These are phyloP conservation scores for Leishmania turanica DNA, from an alignment of 208 protist genomes.

Conservation along the genomic window DNA sequence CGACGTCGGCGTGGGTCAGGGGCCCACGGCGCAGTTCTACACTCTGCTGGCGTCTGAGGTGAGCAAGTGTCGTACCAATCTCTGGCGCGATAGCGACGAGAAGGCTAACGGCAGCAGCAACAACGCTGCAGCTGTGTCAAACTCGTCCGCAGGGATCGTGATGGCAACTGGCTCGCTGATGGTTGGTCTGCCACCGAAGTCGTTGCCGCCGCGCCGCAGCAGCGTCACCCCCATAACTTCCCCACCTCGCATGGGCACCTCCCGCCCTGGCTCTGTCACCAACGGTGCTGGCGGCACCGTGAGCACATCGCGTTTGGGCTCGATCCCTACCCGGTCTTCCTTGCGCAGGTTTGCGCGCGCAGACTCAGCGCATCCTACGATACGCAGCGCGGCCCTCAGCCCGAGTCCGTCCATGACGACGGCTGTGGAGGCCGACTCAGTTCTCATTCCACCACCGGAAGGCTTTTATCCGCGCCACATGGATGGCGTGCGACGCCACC, in stretches of 20 bases:
- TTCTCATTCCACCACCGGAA: slow-evolving; percentile 34
- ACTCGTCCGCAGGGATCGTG: not conserved
- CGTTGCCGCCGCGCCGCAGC: slow-evolving; percentile 25
- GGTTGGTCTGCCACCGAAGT: slow-evolving; percentile 2
- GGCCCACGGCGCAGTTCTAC: slow-evolving; percentile 92
- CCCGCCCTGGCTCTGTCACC: slow-evolving; percentile 2
- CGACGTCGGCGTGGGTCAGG: slow-evolving; percentile 87
- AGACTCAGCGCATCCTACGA: slow-evolving; percentile 11
- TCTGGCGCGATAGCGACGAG: slow-evolving; percentile 56
- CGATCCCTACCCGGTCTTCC: not conserved
- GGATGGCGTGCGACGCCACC: slow-evolving; percentile 19
- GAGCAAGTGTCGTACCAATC: slow-evolving; percentile 31
- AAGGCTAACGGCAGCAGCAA: not conserved
- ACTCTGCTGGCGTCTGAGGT: slow-evolving; percentile 72
- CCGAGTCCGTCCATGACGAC: slow-evolving; percentile 6
- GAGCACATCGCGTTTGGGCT: not conserved
- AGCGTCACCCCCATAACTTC: slow-evolving; percentile 18
- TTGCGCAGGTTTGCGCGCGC: not conserved
- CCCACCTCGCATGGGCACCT: slow-evolving; percentile 2
- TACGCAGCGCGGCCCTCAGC: not conserved
- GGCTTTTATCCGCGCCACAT: slow-evolving; percentile 52
- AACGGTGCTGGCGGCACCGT: not conserved
- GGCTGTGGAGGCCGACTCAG: not conserved
- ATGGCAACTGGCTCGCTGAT: not conserved
- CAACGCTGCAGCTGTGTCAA: not conserved